Evolutionary conservation across 305 asterid genomes (phyloP).

Genomic region (Fraxinus baroniana): DNA sequence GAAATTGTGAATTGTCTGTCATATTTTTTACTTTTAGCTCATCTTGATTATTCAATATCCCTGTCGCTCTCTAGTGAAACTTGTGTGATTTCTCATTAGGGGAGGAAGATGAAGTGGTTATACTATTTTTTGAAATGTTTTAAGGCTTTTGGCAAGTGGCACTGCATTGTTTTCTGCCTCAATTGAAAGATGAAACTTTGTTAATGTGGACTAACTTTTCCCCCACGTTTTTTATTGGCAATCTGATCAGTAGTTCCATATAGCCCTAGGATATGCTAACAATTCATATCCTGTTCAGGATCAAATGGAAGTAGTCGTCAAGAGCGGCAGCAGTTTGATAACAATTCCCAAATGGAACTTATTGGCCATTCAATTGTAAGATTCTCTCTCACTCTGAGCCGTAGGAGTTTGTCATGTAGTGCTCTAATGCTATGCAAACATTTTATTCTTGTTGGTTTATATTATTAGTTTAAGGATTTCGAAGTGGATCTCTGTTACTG

Average conservation of each 20-base stretch:
- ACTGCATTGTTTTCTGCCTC: not conserved
- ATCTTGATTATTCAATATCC: not conserved
- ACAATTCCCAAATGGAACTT: conserved; percentile 62
- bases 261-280: not conserved
- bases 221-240: not conserved
- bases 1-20: not conserved
- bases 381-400: not conserved
- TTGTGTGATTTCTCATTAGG: not conserved
- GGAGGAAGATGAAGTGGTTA: not conserved
- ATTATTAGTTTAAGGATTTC: not conserved
- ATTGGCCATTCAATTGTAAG: conserved; percentile 80
- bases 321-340: conserved; percentile 43
- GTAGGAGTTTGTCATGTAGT: not conserved
- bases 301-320: conserved; percentile 40
- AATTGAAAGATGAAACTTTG: not conserved
- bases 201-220: not conserved
- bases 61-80: not conserved
- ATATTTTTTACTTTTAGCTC: not conserved
- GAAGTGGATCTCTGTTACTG: not conserved
- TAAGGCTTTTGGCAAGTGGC: not conserved
- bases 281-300: conserved; percentile 32
- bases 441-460: not conserved
- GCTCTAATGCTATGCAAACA: not conserved
- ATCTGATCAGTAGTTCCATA: not conserved
- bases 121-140: not conserved